These are phyloP conservation scores for Pseudogymnoascus sp. DNA, from an alignment of 2,329 filamentous ascomycete genomes.

Conservation along the genomic window DNA sequence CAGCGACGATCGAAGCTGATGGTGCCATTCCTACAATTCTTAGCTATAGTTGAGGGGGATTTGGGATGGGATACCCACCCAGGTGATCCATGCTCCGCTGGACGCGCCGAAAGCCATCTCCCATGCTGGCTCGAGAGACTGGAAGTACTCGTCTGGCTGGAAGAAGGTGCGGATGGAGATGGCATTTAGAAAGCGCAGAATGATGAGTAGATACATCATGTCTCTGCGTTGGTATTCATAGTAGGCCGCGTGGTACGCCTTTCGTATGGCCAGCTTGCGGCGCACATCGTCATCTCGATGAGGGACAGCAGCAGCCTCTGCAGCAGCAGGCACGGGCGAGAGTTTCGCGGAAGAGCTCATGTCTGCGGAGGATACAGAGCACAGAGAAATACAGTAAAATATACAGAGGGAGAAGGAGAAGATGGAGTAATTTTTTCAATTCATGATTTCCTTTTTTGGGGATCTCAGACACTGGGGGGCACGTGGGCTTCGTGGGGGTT, in stretches of 20 bases:
- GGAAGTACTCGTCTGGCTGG: conserved; percentile 96
- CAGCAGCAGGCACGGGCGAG: not conserved
- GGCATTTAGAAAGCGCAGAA: conserved; percentile 72
- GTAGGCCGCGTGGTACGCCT: not conserved
- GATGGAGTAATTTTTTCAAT: not conserved
- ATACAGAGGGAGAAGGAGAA: not conserved
- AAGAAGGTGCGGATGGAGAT: conserved; percentile 81
- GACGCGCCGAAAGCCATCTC: conserved; percentile 67
- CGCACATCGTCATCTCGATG: not conserved
- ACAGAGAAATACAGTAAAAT: not conserved
- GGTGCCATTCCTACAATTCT: conserved; percentile 71
- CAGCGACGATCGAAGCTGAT: conserved; percentile 78
- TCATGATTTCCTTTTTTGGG: not conserved
- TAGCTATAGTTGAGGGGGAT: conserved; percentile 3
- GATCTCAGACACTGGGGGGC: not conserved
- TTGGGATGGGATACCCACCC: conserved; percentile 50
- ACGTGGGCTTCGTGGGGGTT: not conserved
- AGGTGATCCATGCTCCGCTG: conserved; percentile 87
- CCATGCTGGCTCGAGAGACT: conserved; percentile 93
- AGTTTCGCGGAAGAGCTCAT: not conserved
- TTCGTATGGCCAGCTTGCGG: not conserved
- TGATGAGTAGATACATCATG: conserved; percentile 36
- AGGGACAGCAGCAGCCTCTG: not conserved
- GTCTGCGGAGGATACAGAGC: not conserved
- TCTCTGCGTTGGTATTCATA: conserved; percentile 14